Base-by-base conservation (phyloP, 108 stramenopile genomes). In the Schizochytrium sp. region DNA sequence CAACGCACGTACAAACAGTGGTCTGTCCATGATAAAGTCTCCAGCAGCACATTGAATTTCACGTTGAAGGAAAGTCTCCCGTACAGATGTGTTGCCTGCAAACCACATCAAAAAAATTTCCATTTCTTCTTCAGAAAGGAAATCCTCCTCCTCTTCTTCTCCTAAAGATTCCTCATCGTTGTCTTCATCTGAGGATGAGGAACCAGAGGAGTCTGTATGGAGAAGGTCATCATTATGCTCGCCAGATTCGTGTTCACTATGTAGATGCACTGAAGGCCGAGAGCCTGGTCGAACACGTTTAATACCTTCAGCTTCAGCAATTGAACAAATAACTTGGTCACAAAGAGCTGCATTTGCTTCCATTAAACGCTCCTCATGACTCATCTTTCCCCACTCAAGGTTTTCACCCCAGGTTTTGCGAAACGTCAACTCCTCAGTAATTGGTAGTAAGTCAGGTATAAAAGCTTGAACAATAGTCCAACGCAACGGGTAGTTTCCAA, bases 51-150 rank as follows among this genome's bases (percentile, higher is more conserved):
- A 69, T 15, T 69, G 64, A 44, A 69, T 69, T 3, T 69, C 64
- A 8, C 64, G 64, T 38, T 44, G 64, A 12, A 69, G 28, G 44
- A 69, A 69, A 15, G 40, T 69, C 2, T 44, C 64, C 44, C 64
- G 64, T 1, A 69, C 64, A 0, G 40, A 44, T 44, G 64, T 5
- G 44, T 69, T 69, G 12, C 64, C 64, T 69, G 64, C 19, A 69
- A 69, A 69, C 64, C 64, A 69, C 64, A 69, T 69, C 15, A 69
- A 28, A 44, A 69, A 69, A 44, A 69, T 15, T 44, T 69, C 64
- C 64, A 69, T 3, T 8, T 69, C 19, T 7, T 69, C 64, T 44
- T 69, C 64, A 38, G 10, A 44, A 1, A 69, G 10, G 57, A 17
- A 10, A 58, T 58, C 57, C 57, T 58, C 57, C 13, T 58, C 57